These are phyloP conservation scores for Rhodomyrtus tomentosa DNA, from an alignment of 345 rosid genomes.

Conservation along the genomic window DNA sequence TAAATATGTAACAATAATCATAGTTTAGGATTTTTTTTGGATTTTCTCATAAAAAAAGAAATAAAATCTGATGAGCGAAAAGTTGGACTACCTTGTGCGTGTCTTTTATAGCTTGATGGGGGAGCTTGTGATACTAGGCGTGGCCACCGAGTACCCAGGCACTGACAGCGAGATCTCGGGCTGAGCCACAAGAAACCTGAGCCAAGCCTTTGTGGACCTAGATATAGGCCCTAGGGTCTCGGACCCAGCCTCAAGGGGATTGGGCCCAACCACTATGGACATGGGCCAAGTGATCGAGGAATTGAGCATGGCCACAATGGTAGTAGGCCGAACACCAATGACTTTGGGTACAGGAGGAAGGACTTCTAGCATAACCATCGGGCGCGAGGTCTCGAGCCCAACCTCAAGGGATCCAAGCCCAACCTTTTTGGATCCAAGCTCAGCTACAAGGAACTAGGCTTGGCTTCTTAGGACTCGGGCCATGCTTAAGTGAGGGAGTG, in stretches of 20 bases:
- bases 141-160: background rate
- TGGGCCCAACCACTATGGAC: background rate
- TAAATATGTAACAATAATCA: no score
- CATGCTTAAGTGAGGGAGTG: background rate
- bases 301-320: background rate
- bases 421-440: background rate
- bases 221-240: background rate
- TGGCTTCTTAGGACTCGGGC: rapidly evolving
- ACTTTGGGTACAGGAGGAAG: background rate
- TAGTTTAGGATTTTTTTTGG: no score
- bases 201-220: background rate
- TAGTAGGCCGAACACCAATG: background rate
- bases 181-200: background rate
- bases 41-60: no score
- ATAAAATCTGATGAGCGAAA: no score
- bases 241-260: background rate
- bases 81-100: no score
- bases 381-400: background rate
- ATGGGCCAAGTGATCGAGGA: background rate
- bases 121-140: no score
- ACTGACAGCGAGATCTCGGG: background rate
- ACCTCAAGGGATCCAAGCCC: rapidly evolving
- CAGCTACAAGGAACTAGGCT: background rate
- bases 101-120: no score
- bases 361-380: background rate